Base-by-base conservation (phyloP, 371 early-diverging fungal species). In the Mortierella polycephala region DNA sequence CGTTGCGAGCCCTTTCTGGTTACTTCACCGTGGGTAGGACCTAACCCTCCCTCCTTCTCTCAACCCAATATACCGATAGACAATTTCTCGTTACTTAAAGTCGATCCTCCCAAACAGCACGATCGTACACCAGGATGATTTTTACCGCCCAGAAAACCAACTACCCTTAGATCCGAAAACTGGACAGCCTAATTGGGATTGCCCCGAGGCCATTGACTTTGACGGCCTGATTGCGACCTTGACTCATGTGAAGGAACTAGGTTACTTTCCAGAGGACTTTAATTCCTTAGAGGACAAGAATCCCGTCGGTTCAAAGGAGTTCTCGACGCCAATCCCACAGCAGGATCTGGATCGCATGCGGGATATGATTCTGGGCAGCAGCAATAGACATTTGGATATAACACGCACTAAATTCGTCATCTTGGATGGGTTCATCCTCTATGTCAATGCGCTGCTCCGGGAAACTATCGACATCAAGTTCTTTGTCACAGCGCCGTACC, bases 371-470 rank as follows among this genome's bases (percentile, higher is more conserved):
- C 42, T 70, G 56, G 56, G 44, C 21, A 49, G 50, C 52, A 60
- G 66, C 11, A 57, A 54, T 8, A 23, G 44, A 8, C 23, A 62
- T 9, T 30, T 30, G 30, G 56, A 68, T 2, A 57, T 42, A 12
- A 9, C 12, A 0, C 9, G 45, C 12, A 61, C 54, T 42, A 52
- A 71, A 6, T 87, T 91, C 71, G 74, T 93, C 7, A 82, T 96
- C 23, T 88, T 95, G 4, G 96, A 96, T 73, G 96, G 96, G 23
- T 94, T 96, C 64, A 83, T 96, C 64, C 86, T 95, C 42, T 94
- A 82, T 66, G 81, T 79, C 58, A 74, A 86, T 56, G 64, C 70
- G 5, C 71, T 67, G 14, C 67, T 91, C 2, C 69, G 85, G 7
- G 66, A 81, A 0, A 77, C 83, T 1, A 82, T 93, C 12, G 92